Conservation (phyloP, 768 basidiomycete genomes). For the Guyanaporus albipodus region DNA sequence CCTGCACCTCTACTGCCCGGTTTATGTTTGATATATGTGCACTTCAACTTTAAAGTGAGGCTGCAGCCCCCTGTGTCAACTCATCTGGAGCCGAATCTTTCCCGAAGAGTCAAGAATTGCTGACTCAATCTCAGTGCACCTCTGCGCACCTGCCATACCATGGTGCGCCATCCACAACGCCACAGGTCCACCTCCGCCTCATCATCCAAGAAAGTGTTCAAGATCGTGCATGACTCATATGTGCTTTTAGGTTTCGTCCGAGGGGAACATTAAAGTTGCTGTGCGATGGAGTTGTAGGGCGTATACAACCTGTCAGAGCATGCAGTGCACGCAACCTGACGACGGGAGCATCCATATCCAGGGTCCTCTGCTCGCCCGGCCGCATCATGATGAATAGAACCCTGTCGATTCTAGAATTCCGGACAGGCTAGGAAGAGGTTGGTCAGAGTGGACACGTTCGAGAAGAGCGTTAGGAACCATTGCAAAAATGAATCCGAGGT, state of each 20-base stretch:
- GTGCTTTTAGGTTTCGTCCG: no score
- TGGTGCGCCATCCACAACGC: conserved; percentile 18
- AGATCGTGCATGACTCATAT: neutral
- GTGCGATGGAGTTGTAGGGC: no score
- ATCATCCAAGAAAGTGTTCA: conserved; percentile 2
- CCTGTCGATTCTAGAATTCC: conserved; percentile 4
- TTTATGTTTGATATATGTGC: neutral
- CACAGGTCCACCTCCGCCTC: conserved; percentile 21
- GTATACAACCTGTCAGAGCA: neutral
- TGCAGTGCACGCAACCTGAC: conserved; percentile 1
- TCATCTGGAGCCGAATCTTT: neutral
- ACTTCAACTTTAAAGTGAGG: neutral
- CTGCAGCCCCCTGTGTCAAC: neutral
- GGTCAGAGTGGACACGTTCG: conserved; percentile 8
- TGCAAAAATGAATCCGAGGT: conserved; percentile 5
- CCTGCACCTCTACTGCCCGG: neutral
- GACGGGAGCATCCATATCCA: conserved; percentile 15
- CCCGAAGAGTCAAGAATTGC: neutral
- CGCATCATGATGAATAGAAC: conserved; percentile 4
- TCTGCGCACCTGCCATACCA: no score
- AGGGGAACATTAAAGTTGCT: neutral
- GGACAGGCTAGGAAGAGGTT: conserved; percentile 2
- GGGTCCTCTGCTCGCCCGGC: conserved; percentile 14
- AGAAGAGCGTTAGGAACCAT: conserved; percentile 11
- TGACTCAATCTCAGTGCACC: no score